These are phyloP conservation scores for Yamadazyma epiphylla DNA, from an alignment of 1,139 yeast genomes.

Conservation along the genomic window DNA sequence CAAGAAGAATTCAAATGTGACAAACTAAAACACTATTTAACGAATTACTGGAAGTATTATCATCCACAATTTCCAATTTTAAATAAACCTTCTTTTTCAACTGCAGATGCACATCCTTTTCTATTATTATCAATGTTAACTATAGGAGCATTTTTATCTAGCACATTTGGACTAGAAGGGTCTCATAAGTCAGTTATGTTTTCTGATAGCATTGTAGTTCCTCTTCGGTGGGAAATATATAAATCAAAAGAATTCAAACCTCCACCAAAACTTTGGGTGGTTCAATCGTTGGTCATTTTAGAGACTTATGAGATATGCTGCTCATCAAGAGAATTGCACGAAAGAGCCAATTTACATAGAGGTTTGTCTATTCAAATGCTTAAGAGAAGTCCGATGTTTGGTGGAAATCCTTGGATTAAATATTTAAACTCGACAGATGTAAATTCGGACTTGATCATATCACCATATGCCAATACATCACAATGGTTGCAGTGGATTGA, in stretches of 20 bases:
- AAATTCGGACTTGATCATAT: conserved; percentile 8
- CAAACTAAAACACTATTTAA: conserved; percentile 23
- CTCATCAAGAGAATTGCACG: conserved; percentile 57
- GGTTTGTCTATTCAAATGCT: conserved; percentile 72
- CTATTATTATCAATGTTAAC: conserved; percentile 53
- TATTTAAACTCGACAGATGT: conserved; percentile 3
- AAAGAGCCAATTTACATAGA: conserved; percentile 72
- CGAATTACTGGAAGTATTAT: conserved; percentile 52
- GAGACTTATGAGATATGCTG: conserved; percentile 69
- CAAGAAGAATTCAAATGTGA: conserved; percentile 18
- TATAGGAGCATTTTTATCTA: conserved; percentile 45
- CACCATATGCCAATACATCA: conserved; percentile 8
- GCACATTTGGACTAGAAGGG: conserved; percentile 16
- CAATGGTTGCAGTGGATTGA: conserved; percentile 62
- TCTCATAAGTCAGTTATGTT: conserved; percentile 16
- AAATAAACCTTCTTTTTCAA: conserved; percentile 61
- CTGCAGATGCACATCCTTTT: conserved; percentile 49
- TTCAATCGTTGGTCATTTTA: conserved; percentile 59
- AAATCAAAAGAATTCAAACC: conserved; percentile 57
- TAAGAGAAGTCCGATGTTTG: conserved; percentile 69
- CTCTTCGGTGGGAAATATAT: conserved; percentile 60
- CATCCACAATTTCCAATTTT: conserved; percentile 62
- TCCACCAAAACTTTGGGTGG: conserved; percentile 61
- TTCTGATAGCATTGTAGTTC: conserved; percentile 47
- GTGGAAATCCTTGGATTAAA: conserved; percentile 51